Conservation (phyloP, 2,329 filamentous ascomycete species). For the Fusarium cyanostomum region DNA sequence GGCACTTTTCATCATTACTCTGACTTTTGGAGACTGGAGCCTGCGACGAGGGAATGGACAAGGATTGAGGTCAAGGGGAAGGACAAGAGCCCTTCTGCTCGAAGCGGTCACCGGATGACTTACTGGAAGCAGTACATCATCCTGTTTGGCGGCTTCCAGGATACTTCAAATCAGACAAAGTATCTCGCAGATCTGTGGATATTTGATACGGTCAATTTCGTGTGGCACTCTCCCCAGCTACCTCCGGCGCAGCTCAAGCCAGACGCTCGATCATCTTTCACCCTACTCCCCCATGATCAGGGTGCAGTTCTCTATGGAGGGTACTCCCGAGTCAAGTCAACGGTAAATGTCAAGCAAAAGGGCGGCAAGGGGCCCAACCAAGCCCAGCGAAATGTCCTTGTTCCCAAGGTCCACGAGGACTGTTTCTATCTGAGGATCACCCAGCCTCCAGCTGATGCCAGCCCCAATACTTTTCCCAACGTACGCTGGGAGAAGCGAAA, state of each 20-base stretch:
- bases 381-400: constrained; percentile 76
- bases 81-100: constrained; percentile 81
- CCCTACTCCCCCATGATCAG: constrained; percentile 86
- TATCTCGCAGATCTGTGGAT: constrained; percentile 95
- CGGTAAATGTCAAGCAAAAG: constrained; percentile 65
- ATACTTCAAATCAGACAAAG: constrained; percentile 93
- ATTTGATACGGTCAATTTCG: constrained; percentile 88
- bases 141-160: constrained; percentile 95
- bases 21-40: constrained; percentile 95
- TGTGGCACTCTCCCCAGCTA: constrained; percentile 81
- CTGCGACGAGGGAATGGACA: constrained; percentile 86
- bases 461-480: constrained; percentile 71
- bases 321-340: constrained; percentile 88
- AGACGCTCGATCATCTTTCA: constrained; percentile 90
- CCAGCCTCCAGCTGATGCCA: constrained; percentile 73
- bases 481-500: constrained; percentile 95
- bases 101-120: constrained; percentile 95
- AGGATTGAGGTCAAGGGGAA: constrained; percentile 82
- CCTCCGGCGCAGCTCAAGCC: constrained; percentile 86
- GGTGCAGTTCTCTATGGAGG: constrained; percentile 93
- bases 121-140: constrained; percentile 98
- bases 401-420: constrained; percentile 92
- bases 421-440: constrained; percentile 90
- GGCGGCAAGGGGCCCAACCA: constrained; percentile 66
- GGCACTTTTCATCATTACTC: constrained; percentile 99